Evolutionary conservation across 2,329 filamentous ascomycete species (phyloP).

Genomic region (Stagonosporopsis tanaceti): DNA sequence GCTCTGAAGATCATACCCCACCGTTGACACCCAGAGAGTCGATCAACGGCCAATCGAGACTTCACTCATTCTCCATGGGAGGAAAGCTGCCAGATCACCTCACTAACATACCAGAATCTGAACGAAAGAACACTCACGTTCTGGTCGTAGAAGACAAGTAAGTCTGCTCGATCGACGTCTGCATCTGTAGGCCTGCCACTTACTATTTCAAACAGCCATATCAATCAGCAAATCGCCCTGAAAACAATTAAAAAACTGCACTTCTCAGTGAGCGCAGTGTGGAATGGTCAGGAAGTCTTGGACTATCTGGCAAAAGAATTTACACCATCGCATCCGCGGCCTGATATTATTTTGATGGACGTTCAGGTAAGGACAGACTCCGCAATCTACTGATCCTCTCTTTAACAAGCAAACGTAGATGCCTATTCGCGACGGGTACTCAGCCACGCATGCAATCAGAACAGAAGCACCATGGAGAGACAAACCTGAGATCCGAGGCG

Average conservation of each 20-base stretch:
- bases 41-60: conserved; percentile 27
- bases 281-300: conserved; percentile 81
- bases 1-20: conserved; percentile 67
- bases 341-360: conserved; percentile 81
- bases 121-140: conserved; percentile 71
- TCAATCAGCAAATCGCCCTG: conserved; percentile 79
- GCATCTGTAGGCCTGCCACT: background rate
- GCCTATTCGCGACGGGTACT: conserved; percentile 77
- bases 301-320: conserved; percentile 70
- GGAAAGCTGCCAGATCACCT: conserved; percentile 39
- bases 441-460: conserved; percentile 75
- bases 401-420: conserved; percentile 48
- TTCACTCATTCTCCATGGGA: conserved; percentile 37
- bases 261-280: conserved; percentile 74
- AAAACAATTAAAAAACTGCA: conserved; percentile 78
- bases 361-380: conserved; percentile 69
- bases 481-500: conserved; percentile 63
- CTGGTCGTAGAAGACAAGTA: conserved; percentile 84
- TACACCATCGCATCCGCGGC: conserved; percentile 61
- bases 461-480: conserved; percentile 71
- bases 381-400: conserved; percentile 5
- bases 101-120: conserved; percentile 61
- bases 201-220: conserved; percentile 48
- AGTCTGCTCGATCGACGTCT: conserved; percentile 41
- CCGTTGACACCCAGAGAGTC: conserved; percentile 43